A percentile compares a stretch with the other conserved stretches of the same genome.
These are phyloP conservation scores for Tolypocladium pustulatum DNA, from an alignment of 2,329 filamentous ascomycete species.

Conservation along the genomic window DNA sequence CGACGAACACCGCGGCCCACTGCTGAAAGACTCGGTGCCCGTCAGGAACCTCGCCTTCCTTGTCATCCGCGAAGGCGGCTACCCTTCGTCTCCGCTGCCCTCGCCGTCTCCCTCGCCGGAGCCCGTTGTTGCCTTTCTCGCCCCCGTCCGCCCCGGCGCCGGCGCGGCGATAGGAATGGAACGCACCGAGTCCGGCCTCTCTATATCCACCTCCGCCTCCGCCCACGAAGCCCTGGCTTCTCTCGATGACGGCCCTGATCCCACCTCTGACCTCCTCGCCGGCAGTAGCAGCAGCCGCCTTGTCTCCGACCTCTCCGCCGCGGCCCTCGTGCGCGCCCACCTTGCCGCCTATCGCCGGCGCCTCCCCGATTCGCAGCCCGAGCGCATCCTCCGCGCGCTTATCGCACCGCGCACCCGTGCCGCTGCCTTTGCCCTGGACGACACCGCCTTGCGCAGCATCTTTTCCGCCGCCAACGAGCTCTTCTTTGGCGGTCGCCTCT, in stretches of 20 bases:
- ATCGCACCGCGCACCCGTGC: conserved; percentile 38
- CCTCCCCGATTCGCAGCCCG: conserved; percentile 39
- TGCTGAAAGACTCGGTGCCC: conserved; percentile 13
- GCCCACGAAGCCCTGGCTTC: conserved; percentile 16
- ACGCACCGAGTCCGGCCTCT: conserved; percentile 37
- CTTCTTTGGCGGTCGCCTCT: conserved; percentile 48
- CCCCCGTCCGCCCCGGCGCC: not conserved
- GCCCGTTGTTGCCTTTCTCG: conserved; percentile 7
- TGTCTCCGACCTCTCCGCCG: conserved; percentile 35
- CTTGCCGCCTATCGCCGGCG: conserved; percentile 33
- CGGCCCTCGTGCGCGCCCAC: conserved; percentile 36
- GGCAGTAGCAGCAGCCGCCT: conserved; percentile 8
- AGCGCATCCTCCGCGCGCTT: conserved; percentile 46
- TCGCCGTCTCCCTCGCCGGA: conserved; percentile 11
- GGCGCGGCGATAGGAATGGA: conserved; percentile 25
- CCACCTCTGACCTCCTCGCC: not conserved
- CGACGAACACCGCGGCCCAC: not conserved
- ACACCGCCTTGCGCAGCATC: conserved; percentile 45
- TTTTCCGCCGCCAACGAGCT: conserved; percentile 51
- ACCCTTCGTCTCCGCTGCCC: conserved; percentile 3
- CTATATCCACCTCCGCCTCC: conserved; percentile 31
- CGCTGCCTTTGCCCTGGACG: conserved; percentile 43
- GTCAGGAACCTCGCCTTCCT: conserved; percentile 24
- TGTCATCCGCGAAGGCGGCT: conserved; percentile 25
- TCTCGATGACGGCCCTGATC: conserved; percentile 18